phyloP scores from a whole-genome alignment of 2,329 filamentous ascomycete species.

The Clathrospora elynae region DNA sequence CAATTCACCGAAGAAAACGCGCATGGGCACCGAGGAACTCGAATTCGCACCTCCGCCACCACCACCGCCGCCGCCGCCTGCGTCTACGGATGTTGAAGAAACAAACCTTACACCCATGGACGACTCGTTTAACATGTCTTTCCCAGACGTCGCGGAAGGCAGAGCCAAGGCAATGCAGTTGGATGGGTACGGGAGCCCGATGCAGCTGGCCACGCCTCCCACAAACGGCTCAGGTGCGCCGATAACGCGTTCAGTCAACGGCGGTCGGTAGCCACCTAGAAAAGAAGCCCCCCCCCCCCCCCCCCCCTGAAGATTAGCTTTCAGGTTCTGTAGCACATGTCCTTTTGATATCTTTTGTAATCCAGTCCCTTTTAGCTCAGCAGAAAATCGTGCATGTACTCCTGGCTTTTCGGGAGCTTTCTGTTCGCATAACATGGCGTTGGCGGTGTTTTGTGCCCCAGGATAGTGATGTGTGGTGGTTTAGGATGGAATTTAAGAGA shows the following conservation, averaged over 20 bases:
- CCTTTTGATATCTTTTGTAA: too few species aligned
- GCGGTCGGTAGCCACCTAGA: too few species aligned
- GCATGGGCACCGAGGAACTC: conserved; percentile 42
- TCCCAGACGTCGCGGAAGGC: conserved; percentile 22
- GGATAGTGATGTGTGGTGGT: too few species aligned
- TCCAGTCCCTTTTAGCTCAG: too few species aligned
- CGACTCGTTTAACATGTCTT: conserved; percentile 18
- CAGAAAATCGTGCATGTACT: too few species aligned
- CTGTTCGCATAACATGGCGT: too few species aligned
- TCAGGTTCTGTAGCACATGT: conserved; percentile 6
- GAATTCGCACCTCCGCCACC: conserved; percentile 51
- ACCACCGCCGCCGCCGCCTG: conserved; percentile 47
- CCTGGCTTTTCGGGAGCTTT: too few species aligned
- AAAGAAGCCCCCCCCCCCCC: neutral
- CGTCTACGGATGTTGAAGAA: conserved; percentile 39
- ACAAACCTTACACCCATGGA: conserved; percentile 33
- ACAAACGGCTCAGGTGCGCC: conserved; percentile 43
- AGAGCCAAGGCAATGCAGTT: conserved; percentile 14
- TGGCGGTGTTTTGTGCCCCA: too few species aligned
- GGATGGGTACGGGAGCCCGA: conserved; percentile 37
- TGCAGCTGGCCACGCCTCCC: conserved; percentile 54
- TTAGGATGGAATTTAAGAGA: too few species aligned
- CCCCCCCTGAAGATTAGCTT: neutral
- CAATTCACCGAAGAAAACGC: conserved; percentile 41
- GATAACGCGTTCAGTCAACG: conserved; percentile 2